phyloP scores from a whole-genome alignment of 306 rosid species.

The Malus domestica region DNA sequence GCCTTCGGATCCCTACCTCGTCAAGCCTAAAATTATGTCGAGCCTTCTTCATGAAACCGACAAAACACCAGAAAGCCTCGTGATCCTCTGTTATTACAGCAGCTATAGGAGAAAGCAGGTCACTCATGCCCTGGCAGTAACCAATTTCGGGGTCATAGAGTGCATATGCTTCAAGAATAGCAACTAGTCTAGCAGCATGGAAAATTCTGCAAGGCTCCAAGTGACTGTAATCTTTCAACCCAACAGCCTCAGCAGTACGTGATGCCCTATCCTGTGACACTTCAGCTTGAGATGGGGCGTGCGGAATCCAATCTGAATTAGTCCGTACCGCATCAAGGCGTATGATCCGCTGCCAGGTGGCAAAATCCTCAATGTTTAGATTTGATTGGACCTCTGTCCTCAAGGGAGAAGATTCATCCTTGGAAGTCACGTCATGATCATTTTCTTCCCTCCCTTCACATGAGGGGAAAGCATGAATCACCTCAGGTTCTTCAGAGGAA shows the following conservation, averaged over 20 bases:
- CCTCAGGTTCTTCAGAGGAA: conserved; percentile 76
- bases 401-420: conserved; percentile 56
- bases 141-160: conserved; percentile 93
- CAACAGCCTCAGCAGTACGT: conserved; percentile 82
- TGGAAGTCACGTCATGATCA: conserved; percentile 37
- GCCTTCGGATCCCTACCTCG: conserved; percentile 93
- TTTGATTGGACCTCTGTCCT: conserved; percentile 39
- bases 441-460: conserved; percentile 48
- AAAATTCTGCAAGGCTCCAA: conserved; percentile 73
- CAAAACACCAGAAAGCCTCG: conserved; percentile 99
- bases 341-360: conserved; percentile 94
- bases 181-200: conserved; percentile 91
- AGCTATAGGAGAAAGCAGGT: conserved; percentile 88
- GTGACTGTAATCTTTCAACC: conserved; percentile 87
- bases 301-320: conserved; percentile 80
- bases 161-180: conserved; percentile 98
- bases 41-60: conserved; percentile 98
- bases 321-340: conserved; percentile 96
- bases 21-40: conserved; percentile 98
- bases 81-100: conserved; percentile 78
- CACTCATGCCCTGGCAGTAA: conserved; percentile 99
- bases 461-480: conserved; percentile 56
- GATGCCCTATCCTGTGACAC: conserved; percentile 58
- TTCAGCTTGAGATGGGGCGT: conserved; percentile 55
- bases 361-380: conserved; percentile 59